Percentiles rank a stretch among this genome's conserved stretches.
Conservation (phyloP, 139 green algal genomes). For the Limnomonas spitsbergensis region DNA sequence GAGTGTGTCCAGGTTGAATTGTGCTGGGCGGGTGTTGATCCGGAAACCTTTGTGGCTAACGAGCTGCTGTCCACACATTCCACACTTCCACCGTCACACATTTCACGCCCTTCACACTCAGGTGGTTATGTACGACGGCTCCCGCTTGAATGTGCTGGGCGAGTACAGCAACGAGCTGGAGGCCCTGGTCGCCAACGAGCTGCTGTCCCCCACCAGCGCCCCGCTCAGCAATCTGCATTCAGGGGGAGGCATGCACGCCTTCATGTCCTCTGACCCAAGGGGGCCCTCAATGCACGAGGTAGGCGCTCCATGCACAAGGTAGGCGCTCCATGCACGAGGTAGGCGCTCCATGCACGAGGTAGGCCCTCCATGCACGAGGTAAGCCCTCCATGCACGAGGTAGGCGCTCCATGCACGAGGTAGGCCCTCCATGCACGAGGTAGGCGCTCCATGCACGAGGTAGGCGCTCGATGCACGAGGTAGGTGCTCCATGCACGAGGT, state of each 20-base stretch:
- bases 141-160: slow-evolving; percentile 15
- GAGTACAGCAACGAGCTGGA: slow-evolving; percentile 45
- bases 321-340: no score
- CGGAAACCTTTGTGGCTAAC: neutral
- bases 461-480: no score
- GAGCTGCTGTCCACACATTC: neutral
- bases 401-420: no score
- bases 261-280: neutral
- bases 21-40: neutral
- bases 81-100: neutral
- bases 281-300: neutral
- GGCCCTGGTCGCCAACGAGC: slow-evolving; percentile 40
- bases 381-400: no score
- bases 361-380: no score
- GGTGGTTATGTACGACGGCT: slow-evolving; percentile 31
- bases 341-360: no score
- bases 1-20: neutral
- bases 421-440: no score
- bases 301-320: no score
- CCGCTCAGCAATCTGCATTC: neutral
- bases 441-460: no score
- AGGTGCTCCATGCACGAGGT: no score
- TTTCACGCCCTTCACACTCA: neutral
- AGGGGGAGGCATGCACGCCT: neutral
- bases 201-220: slow-evolving; percentile 20